These are phyloP conservation scores for Rubroshorea leprosula DNA, from an alignment of 345 rosid species.

Conservation along the genomic window DNA sequence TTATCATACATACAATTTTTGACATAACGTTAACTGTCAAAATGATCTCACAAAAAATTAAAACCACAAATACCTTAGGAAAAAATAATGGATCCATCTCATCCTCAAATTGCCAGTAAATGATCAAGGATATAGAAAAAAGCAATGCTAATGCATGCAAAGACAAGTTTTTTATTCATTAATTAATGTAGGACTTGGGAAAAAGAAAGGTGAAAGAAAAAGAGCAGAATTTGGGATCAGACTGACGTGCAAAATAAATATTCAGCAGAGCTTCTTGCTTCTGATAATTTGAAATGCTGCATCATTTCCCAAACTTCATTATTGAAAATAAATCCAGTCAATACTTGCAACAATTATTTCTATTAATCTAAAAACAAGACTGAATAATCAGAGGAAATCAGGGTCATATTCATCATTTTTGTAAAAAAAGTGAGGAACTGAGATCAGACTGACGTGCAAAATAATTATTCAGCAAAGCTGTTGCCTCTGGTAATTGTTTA, in stretches of 20 bases:
- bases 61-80: background rate
- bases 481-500: background rate
- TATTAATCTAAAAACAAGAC: too few relatives aligned
- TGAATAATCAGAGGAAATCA: too few relatives aligned
- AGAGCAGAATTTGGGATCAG: slow-evolving; percentile 16
- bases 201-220: background rate
- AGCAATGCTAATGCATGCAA: too few relatives aligned
- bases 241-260: slow-evolving; percentile 27
- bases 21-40: background rate
- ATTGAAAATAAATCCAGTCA: background rate
- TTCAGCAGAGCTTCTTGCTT: slow-evolving; percentile 19
- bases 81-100: background rate
- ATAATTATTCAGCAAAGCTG: background rate
- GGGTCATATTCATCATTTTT: too few relatives aligned
- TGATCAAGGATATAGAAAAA: too few relatives aligned
- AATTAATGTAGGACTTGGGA: background rate
- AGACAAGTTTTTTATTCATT: too few relatives aligned
- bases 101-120: too few relatives aligned
- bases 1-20: background rate
- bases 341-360: too few relatives aligned
- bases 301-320: slow-evolving; percentile 13
- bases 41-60: background rate
- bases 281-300: background rate
- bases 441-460: slow-evolving; percentile 24
- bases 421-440: background rate